Evolutionary conservation across 805 yeast genomes (phyloP).

Genomic region (Candida sphagnicola): DNA sequence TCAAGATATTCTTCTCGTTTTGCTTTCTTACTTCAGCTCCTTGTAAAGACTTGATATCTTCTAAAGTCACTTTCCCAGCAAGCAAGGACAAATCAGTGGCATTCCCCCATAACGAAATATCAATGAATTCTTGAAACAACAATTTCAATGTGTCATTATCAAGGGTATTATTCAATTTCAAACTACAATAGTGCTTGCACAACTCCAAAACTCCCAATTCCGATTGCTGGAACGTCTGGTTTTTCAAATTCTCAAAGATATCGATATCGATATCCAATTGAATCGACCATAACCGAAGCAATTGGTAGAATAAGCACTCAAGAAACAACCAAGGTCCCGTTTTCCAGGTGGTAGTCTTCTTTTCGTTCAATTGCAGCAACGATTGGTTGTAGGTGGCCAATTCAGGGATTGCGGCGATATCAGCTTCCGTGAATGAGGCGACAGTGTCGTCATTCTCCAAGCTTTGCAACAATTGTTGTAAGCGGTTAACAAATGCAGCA

Average conservation of each 20-base stretch:
- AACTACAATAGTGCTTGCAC: conserved; percentile 54
- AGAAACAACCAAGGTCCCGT: conserved; percentile 87
- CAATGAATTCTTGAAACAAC: conserved; percentile 78
- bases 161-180: conserved; percentile 9
- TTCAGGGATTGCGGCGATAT: conserved; percentile 42
- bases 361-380: conserved; percentile 27
- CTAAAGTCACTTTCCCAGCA: conserved; percentile 77
- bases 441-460: conserved; percentile 36
- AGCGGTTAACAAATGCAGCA: conserved; percentile 26
- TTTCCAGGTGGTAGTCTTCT: conserved; percentile 55
- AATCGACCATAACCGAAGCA: conserved; percentile 36
- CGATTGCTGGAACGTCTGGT: conserved; percentile 71
- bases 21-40: conserved; percentile 83
- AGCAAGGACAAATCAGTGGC: conserved; percentile 91
- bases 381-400: conserved; percentile 59
- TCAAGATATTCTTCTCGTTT: conserved; percentile 73
- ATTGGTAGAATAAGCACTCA: conserved; percentile 82
- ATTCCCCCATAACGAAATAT: conserved; percentile 95
- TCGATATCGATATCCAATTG: conserved; percentile 49
- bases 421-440: conserved; percentile 20
- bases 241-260: conserved; percentile 66
- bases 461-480: conserved; percentile 37
- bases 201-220: conserved; percentile 76
- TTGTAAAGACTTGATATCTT: conserved; percentile 87
- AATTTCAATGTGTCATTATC: conserved; percentile 46